phyloP scores from a whole-genome alignment of 2,329 filamentous ascomycete genomes.

The Coccinonectria pachysandricola region DNA sequence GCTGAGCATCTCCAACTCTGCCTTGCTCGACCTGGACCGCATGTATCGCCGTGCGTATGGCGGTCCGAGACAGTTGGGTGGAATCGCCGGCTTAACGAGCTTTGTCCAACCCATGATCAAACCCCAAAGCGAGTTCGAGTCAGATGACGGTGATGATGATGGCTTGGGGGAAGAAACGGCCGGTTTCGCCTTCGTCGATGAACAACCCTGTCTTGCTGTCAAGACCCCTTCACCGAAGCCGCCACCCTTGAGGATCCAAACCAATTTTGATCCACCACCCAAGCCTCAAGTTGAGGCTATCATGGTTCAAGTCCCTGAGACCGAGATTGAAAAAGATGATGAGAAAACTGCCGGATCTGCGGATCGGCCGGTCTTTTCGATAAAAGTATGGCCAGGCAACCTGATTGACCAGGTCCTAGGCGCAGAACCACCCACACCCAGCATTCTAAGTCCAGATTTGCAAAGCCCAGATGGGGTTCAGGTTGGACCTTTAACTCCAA shows the following conservation, averaged over 20 bases:
- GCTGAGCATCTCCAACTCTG: conserved; percentile 39
- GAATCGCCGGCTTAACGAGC: conserved; percentile 30
- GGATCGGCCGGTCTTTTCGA: conserved; percentile 18
- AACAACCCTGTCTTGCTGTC: conserved; percentile 2
- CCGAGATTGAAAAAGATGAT: conserved; percentile 24
- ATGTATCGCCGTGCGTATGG: conserved; percentile 50
- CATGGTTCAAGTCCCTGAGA: conserved; percentile 5
- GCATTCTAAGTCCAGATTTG: conserved; percentile 9
- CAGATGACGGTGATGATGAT: conserved; percentile 10
- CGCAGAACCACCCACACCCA: conserved; percentile 4
- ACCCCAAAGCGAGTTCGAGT: conserved; percentile 11
- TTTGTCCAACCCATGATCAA: conserved; percentile 15
- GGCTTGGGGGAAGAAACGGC: conserved; percentile 10
- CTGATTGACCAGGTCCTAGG: conserved; percentile 37
- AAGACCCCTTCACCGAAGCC: conserved; percentile 18
- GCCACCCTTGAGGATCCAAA: conserved; percentile 32
- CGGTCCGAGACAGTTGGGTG: conserved; percentile 33
- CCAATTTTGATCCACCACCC: conserved; percentile 24
- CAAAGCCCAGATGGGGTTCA: conserved; percentile 13
- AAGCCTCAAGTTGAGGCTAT: conserved; percentile 1
- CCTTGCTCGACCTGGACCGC: conserved; percentile 42
- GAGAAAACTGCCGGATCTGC: conserved; percentile 29
- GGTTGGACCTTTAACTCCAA: conserved; percentile 44
- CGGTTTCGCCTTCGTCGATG: conserved; percentile 17
- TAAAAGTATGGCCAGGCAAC: conserved; percentile 20